phyloP scores from a whole-genome alignment of 140 eudicot species.

The Ambrosia hybrid region DNA sequence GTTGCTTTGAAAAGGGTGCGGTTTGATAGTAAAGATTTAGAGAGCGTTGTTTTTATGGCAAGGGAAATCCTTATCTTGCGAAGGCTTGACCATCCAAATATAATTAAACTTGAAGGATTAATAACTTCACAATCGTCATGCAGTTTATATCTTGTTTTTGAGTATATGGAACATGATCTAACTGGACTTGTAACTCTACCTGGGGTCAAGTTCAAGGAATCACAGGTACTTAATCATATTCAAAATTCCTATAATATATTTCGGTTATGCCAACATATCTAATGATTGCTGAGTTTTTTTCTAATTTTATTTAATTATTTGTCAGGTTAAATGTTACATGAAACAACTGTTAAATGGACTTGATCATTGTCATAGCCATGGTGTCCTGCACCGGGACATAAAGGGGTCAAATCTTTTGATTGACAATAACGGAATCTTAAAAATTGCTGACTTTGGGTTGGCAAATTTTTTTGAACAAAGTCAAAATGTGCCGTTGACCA shows the following conservation, averaged over 20 bases:
- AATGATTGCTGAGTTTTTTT: background rate
- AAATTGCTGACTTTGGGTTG: constrained; percentile 89
- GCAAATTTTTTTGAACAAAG: constrained; percentile 57
- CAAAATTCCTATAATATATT: background rate
- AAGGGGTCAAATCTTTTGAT: constrained; percentile 93
- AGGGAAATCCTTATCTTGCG: constrained; percentile 81
- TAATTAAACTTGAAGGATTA: constrained; percentile 79
- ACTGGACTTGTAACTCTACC: constrained; percentile 88
- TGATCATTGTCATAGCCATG: constrained; percentile 74
- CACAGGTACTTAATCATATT: constrained; percentile 54
- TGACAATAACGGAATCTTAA: constrained; percentile 68
- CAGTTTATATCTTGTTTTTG: constrained; percentile 79
- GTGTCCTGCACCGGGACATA: constrained; percentile 89
- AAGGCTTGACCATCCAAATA: constrained; percentile 85
- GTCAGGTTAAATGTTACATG: constrained; percentile 84
- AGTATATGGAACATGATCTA: constrained; percentile 95
- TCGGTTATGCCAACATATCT: background rate
- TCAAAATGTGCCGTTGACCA: constrained; percentile 56
- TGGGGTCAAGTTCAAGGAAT: constrained; percentile 73
- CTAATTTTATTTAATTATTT: background rate
- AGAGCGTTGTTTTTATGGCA: constrained; percentile 85
- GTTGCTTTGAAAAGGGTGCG: constrained; percentile 90
- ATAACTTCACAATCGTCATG: constrained; percentile 65
- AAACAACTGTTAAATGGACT: constrained; percentile 83
- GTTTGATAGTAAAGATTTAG: constrained; percentile 77